A percentile compares a stretch with the other conserved stretches of the same genome.
Conservation (phyloP, 305 asterid genomes). For the Withania somnifera region DNA sequence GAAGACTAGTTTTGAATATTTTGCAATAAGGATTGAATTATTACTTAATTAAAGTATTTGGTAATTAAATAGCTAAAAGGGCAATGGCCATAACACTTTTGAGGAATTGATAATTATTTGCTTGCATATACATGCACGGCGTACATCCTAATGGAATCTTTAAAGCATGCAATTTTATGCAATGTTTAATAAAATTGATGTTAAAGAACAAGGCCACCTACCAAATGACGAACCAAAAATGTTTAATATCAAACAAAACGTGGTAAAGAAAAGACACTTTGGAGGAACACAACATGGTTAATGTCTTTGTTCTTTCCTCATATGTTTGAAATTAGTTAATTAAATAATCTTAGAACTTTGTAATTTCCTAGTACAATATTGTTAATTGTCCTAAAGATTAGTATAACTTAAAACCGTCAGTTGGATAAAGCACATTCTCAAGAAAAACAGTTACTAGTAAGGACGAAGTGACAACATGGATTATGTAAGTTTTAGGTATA, state of each 20-base stretch:
- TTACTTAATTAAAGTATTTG: not conserved
- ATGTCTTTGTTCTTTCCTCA: not conserved
- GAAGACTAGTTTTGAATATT: not conserved
- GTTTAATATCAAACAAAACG: not conserved
- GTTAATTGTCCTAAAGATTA: not conserved
- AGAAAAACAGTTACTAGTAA: not conserved
- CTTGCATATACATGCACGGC: not conserved
- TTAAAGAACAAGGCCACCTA: not conserved
- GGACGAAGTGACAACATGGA: not conserved
- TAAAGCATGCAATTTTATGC: not conserved
- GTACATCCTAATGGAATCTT: not conserved
- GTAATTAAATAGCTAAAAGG: not conserved
- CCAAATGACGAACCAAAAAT: not conserved
- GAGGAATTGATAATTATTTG: not conserved
- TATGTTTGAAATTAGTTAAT: not conserved
- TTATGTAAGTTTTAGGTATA: not conserved
- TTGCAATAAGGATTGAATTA: not conserved
- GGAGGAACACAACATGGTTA: not conserved
- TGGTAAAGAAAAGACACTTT: not conserved
- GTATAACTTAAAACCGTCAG: not conserved
- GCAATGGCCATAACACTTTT: not conserved
- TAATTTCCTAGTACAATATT: not conserved
- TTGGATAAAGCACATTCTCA: not conserved
- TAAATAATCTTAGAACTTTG: not conserved
- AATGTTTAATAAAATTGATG: too few relatives aligned